phyloP scores from a whole-genome alignment of 2,329 filamentous ascomycete species.

The Apiospora malaysiana region DNA sequence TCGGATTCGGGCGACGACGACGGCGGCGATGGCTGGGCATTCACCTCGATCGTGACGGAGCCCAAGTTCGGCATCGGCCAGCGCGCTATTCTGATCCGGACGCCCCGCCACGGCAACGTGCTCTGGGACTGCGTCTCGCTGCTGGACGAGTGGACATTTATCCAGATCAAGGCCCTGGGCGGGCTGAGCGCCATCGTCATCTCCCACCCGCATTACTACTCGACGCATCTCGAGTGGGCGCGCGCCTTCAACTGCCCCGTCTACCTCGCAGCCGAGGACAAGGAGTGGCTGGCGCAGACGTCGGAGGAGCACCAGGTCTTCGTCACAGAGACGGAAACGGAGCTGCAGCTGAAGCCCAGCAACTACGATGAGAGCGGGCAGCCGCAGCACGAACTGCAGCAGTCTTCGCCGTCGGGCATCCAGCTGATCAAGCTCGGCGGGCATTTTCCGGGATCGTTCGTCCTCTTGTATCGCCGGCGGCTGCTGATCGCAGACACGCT shows the following conservation, averaged over 20 bases:
- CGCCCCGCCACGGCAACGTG: constrained; percentile 67
- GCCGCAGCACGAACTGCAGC: not conserved
- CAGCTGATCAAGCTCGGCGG: constrained; percentile 74
- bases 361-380: not conserved
- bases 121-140: constrained; percentile 81
- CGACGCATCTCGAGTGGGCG: constrained; percentile 78
- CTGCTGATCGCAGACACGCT: constrained; percentile 82
- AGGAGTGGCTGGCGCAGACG: constrained; percentile 63
- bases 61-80: constrained; percentile 77
- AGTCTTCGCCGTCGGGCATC: constrained; percentile 50
- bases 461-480: constrained; percentile 64
- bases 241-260: constrained; percentile 71
- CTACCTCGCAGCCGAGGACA: constrained; percentile 70
- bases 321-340: constrained; percentile 50
- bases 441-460: constrained; percentile 78
- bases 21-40: constrained; percentile 22
- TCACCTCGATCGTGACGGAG: constrained; percentile 54
- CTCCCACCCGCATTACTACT: constrained; percentile 83
- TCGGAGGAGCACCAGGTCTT: constrained; percentile 50
- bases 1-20: constrained; percentile 44
- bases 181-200: constrained; percentile 76
- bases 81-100: constrained; percentile 71
- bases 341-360: constrained; percentile 36
- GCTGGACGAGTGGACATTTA: constrained; percentile 68
- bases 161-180: constrained; percentile 62